Evolutionary conservation across 768 basidiomycete species (phyloP).

Genomic region (Tylopilus balloui): DNA sequence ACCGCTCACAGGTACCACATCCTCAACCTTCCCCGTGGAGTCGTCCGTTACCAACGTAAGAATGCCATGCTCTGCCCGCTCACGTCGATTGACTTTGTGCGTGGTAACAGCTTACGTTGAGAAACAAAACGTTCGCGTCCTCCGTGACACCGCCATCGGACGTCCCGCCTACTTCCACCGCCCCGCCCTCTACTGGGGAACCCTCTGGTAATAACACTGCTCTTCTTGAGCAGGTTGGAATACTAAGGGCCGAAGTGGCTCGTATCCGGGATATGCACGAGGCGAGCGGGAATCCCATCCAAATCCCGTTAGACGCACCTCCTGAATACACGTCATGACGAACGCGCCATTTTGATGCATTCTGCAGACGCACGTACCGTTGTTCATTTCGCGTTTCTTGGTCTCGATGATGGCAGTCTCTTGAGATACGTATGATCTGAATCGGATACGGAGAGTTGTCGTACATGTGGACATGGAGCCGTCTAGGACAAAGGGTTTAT

Average conservation of each 20-base stretch:
- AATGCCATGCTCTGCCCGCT: not conserved
- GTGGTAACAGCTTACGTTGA: not conserved
- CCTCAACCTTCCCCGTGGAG: too few relatives aligned
- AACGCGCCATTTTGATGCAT: too few relatives aligned
- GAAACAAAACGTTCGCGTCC: not conserved
- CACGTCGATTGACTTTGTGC: not conserved
- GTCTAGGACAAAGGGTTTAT: too few relatives aligned
- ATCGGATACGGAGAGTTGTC: too few relatives aligned
- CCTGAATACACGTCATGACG: too few relatives aligned
- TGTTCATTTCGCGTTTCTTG: too few relatives aligned
- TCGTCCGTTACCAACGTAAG: not conserved
- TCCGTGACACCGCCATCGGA: not conserved
- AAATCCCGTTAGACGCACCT: not conserved
- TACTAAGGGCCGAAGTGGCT: slow-evolving; percentile 7
- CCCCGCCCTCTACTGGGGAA: not conserved
- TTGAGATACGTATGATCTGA: too few relatives aligned
- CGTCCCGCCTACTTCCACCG: not conserved
- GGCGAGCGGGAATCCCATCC: not conserved
- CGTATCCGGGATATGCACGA: slow-evolving; percentile 1
- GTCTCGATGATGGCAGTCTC: too few relatives aligned
- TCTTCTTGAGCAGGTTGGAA: slow-evolving; percentile 4
- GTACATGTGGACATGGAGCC: too few relatives aligned
- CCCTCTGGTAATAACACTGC: not conserved
- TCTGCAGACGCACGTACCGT: too few relatives aligned
- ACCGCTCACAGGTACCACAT: not conserved